Evolutionary conservation across 306 rosid species (phyloP).

Genomic region (Argentina anserina): DNA sequence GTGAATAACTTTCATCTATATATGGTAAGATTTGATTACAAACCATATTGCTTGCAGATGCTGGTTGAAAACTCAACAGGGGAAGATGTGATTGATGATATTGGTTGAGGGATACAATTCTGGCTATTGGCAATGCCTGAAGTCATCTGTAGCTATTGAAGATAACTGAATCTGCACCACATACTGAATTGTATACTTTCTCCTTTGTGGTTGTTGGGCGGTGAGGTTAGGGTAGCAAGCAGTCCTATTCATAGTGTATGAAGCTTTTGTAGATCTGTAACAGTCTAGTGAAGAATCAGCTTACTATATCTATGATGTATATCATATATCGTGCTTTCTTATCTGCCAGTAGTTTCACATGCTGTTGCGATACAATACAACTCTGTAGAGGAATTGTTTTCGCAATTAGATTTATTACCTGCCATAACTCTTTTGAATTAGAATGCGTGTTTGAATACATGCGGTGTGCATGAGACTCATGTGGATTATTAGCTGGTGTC

Average conservation of each 20-base stretch:
- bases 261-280: neutral
- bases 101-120: conserved; percentile 13
- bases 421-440: neutral
- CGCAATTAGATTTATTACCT: neutral
- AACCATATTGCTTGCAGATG: conserved; percentile 47
- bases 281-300: neutral
- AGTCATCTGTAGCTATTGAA: neutral
- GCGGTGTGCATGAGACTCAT: neutral
- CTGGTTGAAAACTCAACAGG: conserved; percentile 47
- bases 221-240: neutral
- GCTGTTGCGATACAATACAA: neutral
- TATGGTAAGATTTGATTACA: neutral
- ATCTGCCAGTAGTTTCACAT: neutral
- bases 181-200: neutral
- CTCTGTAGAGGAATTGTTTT: neutral
- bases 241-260: neutral
- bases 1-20: neutral
- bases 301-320: neutral
- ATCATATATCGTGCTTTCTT: neutral
- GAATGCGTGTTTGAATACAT: neutral
- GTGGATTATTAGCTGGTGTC: neutral
- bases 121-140: conserved; percentile 34
- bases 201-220: neutral
- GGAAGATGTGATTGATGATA: conserved; percentile 43
- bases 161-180: neutral